A percentile compares a stretch with the other conserved stretches of the same genome.
phyloP scores from a whole-genome alignment of 2,329 filamentous ascomycete genomes.

The Stagonosporopsis vannaccii region DNA sequence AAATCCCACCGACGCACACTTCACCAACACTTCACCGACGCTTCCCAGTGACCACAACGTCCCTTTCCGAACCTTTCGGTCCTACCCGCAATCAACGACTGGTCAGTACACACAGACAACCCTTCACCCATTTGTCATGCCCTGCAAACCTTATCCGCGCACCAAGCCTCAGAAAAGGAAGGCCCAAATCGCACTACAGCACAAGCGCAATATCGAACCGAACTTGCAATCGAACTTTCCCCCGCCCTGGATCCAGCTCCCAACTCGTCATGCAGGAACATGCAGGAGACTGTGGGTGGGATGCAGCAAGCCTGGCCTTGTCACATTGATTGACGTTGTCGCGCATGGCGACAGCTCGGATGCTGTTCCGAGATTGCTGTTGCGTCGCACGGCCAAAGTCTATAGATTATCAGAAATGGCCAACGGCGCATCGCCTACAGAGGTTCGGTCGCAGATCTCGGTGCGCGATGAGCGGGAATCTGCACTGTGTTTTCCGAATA shows the following conservation, averaged over 20 bases:
- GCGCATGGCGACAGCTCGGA: background rate
- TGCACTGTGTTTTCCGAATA: background rate
- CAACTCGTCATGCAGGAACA: background rate
- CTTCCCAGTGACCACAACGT: constrained; percentile 12
- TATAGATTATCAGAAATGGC: background rate
- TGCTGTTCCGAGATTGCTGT: background rate
- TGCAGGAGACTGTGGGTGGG: background rate
- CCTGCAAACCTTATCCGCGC: constrained; percentile 10
- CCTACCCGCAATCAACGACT: constrained; percentile 8
- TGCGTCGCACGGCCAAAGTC: constrained; percentile 5
- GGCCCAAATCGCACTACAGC: constrained; percentile 11
- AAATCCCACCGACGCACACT: constrained; percentile 4
- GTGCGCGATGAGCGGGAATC: background rate
- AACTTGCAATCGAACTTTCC: constrained; percentile 10
- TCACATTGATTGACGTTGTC: constrained; percentile 11
- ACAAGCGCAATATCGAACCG: constrained; percentile 15
- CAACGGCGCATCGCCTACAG: background rate
- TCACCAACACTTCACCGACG: constrained; percentile 8
- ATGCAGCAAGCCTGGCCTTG: constrained; percentile 9
- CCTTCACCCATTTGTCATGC: constrained; percentile 15
- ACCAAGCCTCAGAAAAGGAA: constrained; percentile 9
- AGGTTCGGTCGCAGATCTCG: background rate
- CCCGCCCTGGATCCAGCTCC: constrained; percentile 2
- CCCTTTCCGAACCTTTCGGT: constrained; percentile 8
- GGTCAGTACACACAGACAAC: background rate